Evolutionary conservation across 2,329 filamentous ascomycete species (phyloP).

Genomic region (Xylariomycetidae sp.): DNA sequence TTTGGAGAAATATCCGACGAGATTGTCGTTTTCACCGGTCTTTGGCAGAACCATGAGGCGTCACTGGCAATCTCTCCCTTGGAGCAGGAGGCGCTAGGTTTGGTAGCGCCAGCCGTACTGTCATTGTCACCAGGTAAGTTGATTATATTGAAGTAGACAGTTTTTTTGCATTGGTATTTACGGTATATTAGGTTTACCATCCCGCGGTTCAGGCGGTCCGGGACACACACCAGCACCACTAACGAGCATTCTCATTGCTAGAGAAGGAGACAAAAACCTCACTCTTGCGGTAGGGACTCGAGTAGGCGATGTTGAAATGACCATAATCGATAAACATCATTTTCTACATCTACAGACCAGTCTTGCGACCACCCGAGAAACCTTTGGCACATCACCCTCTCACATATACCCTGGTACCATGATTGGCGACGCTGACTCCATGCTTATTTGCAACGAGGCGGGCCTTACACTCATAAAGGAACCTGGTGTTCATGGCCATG

Average conservation of each 20-base stretch:
- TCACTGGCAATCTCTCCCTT: slow-evolving; percentile 16
- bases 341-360: no score
- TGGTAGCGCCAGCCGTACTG: no score
- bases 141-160: slow-evolving; percentile 5
- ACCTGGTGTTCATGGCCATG: slow-evolving; percentile 2
- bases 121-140: no score
- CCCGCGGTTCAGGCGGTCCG: no score
- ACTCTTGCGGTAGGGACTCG: slow-evolving; percentile 44
- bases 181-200: no score
- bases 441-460: slow-evolving; percentile 34
- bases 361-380: slow-evolving; percentile 10
- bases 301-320: slow-evolving; percentile 47
- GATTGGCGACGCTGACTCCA: slow-evolving; percentile 39
- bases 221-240: no score
- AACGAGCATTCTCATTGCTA: slow-evolving; percentile 39
- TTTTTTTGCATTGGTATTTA: no score
- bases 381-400: slow-evolving; percentile 25
- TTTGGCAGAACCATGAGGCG: slow-evolving; percentile 14
- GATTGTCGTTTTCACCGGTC: slow-evolving; percentile 17
- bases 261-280: slow-evolving; percentile 19
- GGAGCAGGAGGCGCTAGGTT: no score
- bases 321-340: no score
- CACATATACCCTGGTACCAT: slow-evolving; percentile 20
- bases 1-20: slow-evolving; percentile 11
- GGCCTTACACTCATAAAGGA: slow-evolving; percentile 22